Conservation (phyloP, 768 basidiomycete genomes). For the Wakefieldia striispora region DNA sequence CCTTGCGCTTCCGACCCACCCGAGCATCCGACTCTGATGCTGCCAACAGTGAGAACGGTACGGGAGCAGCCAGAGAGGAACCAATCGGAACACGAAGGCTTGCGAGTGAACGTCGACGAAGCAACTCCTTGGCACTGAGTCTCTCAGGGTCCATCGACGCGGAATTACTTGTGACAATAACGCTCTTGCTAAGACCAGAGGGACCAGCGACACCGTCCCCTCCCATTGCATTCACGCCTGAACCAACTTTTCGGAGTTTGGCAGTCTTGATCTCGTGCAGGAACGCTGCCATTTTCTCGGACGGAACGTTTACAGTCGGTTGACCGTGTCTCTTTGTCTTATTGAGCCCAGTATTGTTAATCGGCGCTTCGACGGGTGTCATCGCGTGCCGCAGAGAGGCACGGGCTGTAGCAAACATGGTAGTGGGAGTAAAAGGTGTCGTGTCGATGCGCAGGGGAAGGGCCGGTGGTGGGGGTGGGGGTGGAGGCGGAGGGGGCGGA, state of each 20-base stretch:
- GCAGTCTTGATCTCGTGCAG: conserved; percentile 78
- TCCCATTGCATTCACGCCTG: conserved; percentile 17
- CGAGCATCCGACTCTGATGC: conserved; percentile 4
- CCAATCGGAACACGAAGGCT: conserved; percentile 26
- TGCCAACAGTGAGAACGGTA: conserved; percentile 7
- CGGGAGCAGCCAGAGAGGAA: conserved; percentile 21
- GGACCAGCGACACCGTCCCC: conserved; percentile 24
- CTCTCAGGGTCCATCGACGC: conserved; percentile 5
- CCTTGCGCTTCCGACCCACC: conserved; percentile 33
- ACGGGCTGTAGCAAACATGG: conserved; percentile 57
- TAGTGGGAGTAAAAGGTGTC: conserved; percentile 25
- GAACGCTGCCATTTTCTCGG: conserved; percentile 84
- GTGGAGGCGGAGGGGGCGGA: conserved; percentile 45
- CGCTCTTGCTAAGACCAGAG: conserved; percentile 31
- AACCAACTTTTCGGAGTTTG: conserved; percentile 55
- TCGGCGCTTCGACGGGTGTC: conserved; percentile 63
- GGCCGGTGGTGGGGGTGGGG: conserved; percentile 33
- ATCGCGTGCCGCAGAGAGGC: conserved; percentile 58
- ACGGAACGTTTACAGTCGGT: conserved; percentile 69
- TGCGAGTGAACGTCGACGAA: conserved; percentile 26
- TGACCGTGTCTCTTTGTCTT: conserved; percentile 49
- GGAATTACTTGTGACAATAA: conserved; percentile 12
- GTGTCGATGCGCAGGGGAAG: conserved; percentile 33
- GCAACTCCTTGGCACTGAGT: conserved; percentile 17
- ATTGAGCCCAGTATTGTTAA: conserved; percentile 43